phyloP scores from a whole-genome alignment of 2,329 filamentous ascomycete genomes.

The Fusarium sp. region DNA sequence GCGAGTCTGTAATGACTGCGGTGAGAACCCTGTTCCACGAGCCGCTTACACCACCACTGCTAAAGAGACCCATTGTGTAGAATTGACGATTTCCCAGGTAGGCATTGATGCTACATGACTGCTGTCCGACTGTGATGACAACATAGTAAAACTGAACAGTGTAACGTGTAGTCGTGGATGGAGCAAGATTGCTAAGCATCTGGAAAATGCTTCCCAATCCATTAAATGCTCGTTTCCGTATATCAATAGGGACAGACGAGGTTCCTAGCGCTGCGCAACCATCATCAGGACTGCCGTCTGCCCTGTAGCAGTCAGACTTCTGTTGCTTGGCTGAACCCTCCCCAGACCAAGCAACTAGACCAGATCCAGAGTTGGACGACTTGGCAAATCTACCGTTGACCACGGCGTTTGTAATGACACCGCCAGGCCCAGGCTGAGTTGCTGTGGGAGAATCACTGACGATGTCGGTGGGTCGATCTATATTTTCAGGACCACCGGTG shows the following conservation, averaged over 20 bases:
- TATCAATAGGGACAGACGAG: neutral
- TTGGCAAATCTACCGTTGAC: neutral
- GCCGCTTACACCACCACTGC: neutral
- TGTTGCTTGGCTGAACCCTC: neutral
- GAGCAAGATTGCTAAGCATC: neutral
- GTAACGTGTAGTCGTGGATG: neutral
- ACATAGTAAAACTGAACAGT: slow-evolving; percentile 24
- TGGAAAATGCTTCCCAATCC: slow-evolving; percentile 10
- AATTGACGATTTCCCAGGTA: neutral
- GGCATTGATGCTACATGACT: neutral
- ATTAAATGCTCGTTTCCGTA: neutral
- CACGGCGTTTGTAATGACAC: neutral
- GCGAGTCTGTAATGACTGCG: neutral
- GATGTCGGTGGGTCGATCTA: neutral
- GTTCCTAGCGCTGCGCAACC: slow-evolving; percentile 16
- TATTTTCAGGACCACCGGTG: neutral
- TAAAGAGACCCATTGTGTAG: neutral
- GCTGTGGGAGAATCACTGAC: neutral
- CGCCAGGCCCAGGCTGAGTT: neutral
- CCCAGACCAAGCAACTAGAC: neutral
- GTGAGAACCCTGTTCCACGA: slow-evolving; percentile 15
- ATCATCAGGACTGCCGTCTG: slow-evolving; percentile 5
- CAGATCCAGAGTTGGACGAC: neutral
- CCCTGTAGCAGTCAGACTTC: slow-evolving; percentile 7
- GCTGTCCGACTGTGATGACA: neutral